Percentiles rank a stretch among this genome's conserved stretches.
phyloP scores from a whole-genome alignment of 805 yeast species.

The Limtongia smithiae region DNA sequence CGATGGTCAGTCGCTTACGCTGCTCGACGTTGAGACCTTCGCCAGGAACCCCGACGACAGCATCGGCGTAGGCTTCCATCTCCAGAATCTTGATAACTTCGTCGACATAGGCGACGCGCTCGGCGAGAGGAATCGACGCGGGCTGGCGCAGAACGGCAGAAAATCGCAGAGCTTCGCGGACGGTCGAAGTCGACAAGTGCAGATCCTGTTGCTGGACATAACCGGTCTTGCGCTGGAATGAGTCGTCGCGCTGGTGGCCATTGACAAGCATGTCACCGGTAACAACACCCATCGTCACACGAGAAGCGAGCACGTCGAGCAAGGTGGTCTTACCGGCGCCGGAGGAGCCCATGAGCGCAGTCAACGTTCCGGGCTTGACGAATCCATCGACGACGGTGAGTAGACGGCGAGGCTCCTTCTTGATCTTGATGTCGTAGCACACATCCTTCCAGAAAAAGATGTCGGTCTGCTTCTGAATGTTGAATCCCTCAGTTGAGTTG shows the following conservation, averaged over 20 bases:
- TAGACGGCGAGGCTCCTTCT: slow-evolving; percentile 57
- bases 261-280: slow-evolving; percentile 72
- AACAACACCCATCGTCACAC: slow-evolving; percentile 67
- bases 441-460: slow-evolving; percentile 78
- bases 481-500: slow-evolving; percentile 10
- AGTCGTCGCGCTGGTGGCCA: slow-evolving; percentile 58
- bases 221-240: slow-evolving; percentile 75
- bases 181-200: slow-evolving; percentile 65
- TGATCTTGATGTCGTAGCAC: slow-evolving; percentile 64
- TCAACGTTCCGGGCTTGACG: slow-evolving; percentile 78
- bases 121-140: slow-evolving; percentile 48
- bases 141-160: slow-evolving; percentile 75
- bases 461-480: slow-evolving; percentile 36
- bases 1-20: slow-evolving; percentile 64
- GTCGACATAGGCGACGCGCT: slow-evolving; percentile 66
- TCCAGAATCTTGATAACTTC: slow-evolving; percentile 62
- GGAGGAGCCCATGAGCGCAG: slow-evolving; percentile 77
- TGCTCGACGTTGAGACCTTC: slow-evolving; percentile 69
- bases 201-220: slow-evolving; percentile 80
- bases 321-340: slow-evolving; percentile 81
- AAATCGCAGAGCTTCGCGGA: slow-evolving; percentile 68
- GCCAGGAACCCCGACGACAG: slow-evolving; percentile 76
- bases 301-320: slow-evolving; percentile 66
- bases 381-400: slow-evolving; percentile 70
- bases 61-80: slow-evolving; percentile 69